Base-by-base conservation (phyloP, 2,329 filamentous ascomycete species). In the Alternaria metachromatica region DNA sequence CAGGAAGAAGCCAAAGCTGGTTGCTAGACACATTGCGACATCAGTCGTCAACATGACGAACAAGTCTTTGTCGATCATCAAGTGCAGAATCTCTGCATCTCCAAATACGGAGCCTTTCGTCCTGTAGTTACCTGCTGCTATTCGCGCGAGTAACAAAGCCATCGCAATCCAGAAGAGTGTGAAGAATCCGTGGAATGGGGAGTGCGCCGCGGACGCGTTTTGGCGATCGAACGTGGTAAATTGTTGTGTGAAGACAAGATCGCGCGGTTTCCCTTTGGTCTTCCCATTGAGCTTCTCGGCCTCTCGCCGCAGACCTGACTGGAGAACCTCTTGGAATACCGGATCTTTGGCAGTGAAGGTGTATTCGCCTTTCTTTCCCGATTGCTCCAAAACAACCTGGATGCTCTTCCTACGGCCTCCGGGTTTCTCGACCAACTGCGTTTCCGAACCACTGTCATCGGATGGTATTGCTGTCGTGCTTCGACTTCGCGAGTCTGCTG, bases 171-270 rank as follows among this genome's bases (percentile, higher is more conserved):
- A 94, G 77, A 93, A 93, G 0, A 95, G 82, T 0, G 89, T 92
- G 73, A 92, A 94, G 81, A 94, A 94, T 28, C 92, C 92, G 75
- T 91, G 88, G 71, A 94, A 94, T 0, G 89, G 89, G 45, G 89
- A 92, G 51, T 89, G 88, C 4, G 87, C 85, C 2, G 87, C 87
- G 1, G 82, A 81, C 6, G 86, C 84, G 72, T 93, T 94, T 67
- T 92, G 88, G 11, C 89, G 85, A 77, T 94, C 92, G 76, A 94
- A 94, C 0, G 89, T 86, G 6, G 90, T 92, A 72, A 93, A 92
- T 64, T 90, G 89, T 23, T 87, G 84, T 0, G 90, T 93, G 74
- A 94, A 94, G 55, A 92, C 87, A 48, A 92, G 81, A 71, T 91
- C 84, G 59, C 84, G 78, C 48, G 86, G 80, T 13, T 78, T 78